A percentile compares a stretch with the other conserved stretches of the same genome.
Evolutionary conservation across 2,329 filamentous ascomycete species (phyloP).

Genomic region (Diplodia scrobiculata): DNA sequence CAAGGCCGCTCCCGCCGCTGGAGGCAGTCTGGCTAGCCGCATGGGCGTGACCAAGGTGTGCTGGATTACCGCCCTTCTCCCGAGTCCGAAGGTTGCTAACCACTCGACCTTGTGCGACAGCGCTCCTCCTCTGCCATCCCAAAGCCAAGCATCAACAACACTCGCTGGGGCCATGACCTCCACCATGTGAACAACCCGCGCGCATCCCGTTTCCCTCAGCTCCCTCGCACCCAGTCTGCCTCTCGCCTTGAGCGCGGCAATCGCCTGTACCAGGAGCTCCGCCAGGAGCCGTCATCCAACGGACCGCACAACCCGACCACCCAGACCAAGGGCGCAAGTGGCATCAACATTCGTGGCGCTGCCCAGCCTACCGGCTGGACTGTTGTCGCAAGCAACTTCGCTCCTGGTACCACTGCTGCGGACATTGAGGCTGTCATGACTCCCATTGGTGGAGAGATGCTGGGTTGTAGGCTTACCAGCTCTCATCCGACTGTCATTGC

Average conservation of each 20-base stretch:
- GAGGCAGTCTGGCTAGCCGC: constrained; percentile 62
- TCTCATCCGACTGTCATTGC: constrained; percentile 71
- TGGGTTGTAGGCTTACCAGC: constrained; percentile 68
- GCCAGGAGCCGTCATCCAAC: constrained; percentile 40
- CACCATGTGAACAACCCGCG: constrained; percentile 50
- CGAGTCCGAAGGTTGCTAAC: not conserved
- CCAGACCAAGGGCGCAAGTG: constrained; percentile 45
- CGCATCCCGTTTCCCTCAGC: constrained; percentile 39
- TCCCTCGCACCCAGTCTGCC: constrained; percentile 45
- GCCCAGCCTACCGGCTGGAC: constrained; percentile 51
- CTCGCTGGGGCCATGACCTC: constrained; percentile 72
- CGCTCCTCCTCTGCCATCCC: constrained; percentile 29
- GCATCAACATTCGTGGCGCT: constrained; percentile 70
- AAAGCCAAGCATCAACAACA: constrained; percentile 52
- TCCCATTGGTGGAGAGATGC: constrained; percentile 67
- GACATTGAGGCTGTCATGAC: constrained; percentile 82
- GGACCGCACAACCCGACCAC: constrained; percentile 32
- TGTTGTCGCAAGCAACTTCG: constrained; percentile 79
- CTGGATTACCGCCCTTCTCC: not conserved
- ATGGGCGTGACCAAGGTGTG: constrained; percentile 71
- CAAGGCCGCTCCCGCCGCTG: constrained; percentile 47
- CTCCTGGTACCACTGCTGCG: constrained; percentile 75
- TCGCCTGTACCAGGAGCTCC: constrained; percentile 46
- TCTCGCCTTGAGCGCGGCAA: constrained; percentile 48
- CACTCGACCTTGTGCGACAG: constrained; percentile 34